These are phyloP conservation scores for Rhizopogon vesiculosus DNA, from an alignment of 768 basidiomycete genomes.

Conservation along the genomic window DNA sequence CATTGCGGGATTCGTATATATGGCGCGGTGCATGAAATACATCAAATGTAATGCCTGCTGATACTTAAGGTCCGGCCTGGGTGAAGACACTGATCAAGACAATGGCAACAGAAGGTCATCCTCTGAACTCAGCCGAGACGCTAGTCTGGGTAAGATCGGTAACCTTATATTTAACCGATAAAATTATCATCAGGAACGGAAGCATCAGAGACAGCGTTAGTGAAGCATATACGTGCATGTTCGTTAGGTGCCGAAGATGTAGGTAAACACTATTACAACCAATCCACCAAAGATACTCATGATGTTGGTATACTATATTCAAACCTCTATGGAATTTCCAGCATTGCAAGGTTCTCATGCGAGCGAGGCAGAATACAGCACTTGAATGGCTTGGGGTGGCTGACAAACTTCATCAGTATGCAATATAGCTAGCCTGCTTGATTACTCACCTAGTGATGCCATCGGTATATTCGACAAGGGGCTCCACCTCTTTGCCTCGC, in stretches of 20 bases:
- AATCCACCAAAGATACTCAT: too few species aligned
- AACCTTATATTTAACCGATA: neutral
- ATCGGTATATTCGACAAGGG: conserved; percentile 20
- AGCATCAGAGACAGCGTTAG: conserved; percentile 15
- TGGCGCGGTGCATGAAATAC: too few species aligned
- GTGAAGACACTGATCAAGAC: conserved; percentile 18
- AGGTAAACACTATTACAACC: too few species aligned
- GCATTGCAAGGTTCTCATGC: neutral
- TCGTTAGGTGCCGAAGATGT: too few species aligned
- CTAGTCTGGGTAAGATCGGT: neutral
- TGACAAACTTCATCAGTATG: neutral
- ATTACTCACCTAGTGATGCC: conserved; percentile 24
- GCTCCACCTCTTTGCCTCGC: too few species aligned
- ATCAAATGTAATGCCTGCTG: too few species aligned
- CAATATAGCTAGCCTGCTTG: neutral
- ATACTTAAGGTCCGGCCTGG: conserved; percentile 8
- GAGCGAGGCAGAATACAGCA: neutral
- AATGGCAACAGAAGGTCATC: conserved; percentile 10
- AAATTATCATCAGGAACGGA: conserved; percentile 7
- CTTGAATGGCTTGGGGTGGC: conserved; percentile 5
- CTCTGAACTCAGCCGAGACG: neutral
- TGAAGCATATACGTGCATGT: conserved; percentile 2
- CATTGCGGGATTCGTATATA: too few species aligned
- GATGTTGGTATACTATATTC: too few species aligned
- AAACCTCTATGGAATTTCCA: neutral